Evolutionary conservation across 202 grass and related monocot genomes (phyloP), one percentile per base, ranked within the genome.

Genomic region (Miscanthus sacchariflorus): DNA sequence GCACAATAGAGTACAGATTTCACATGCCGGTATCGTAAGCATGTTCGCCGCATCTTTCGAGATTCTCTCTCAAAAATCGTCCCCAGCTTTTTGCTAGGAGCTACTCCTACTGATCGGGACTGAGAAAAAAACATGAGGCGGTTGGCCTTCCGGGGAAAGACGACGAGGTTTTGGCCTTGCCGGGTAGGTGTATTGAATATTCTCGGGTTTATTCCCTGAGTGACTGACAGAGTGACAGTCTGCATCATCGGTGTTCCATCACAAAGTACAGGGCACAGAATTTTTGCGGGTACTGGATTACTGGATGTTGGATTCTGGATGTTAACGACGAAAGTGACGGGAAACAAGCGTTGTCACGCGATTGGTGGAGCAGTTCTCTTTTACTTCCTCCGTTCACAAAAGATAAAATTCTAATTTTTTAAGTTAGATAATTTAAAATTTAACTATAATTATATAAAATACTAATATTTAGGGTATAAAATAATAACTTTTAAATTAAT

Each of bases 161-260:
- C 52, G 86, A 88, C 86, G 52, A 78, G 6, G 14, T 28, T 74
- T 24, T 81, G 13, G 21, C 39, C 39, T 40, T 7, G 39, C 28
- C 28, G 28, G 39, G 76, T 14, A 18, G 67, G 45, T 38, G 12
- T 24, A 73, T 39, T 67, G 65, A 84, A 91, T 88, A 88, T 91
- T 74, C 86, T 19, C 78, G 0, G 66, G 90, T 82, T 86, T 91
- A 91, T 91, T 78, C 86, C 66, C 14, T 23, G 63, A 81, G 5
- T 15, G 83, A 59, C 25, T 85, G 86, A 58, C 72, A 7, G 25
- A 68, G 75, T 27, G 87, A 42, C 52, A 2, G 40, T 88, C 66
- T 72, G 11, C 54, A 15, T 36, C 65, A 67, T 45, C 43, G 7
- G 52, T 25, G 42, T 72, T 78, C 54, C 23, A 77, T 86, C 65